A percentile compares a stretch with the other conserved stretches of the same genome.
phyloP scores from a whole-genome alignment of 169 alveolate species.

The Plasmodium ovale region DNA sequence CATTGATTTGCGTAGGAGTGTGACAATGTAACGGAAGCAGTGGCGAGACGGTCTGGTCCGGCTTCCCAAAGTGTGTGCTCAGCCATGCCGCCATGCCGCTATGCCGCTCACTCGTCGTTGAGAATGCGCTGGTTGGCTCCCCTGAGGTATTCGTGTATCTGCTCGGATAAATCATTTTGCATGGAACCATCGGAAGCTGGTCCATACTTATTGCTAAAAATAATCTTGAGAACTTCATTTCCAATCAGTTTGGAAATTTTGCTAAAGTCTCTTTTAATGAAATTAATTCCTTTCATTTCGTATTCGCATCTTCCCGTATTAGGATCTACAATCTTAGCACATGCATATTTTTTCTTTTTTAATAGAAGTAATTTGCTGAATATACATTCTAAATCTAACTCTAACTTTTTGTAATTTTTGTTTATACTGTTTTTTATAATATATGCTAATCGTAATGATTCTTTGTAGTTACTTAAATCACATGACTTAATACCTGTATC shows the following conservation, averaged over 20 bases:
- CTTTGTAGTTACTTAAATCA: conserved; percentile 83
- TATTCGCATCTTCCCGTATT: conserved; percentile 81
- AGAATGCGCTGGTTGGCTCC: conserved; percentile 86
- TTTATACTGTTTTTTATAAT: conserved; percentile 92
- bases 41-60: no score
- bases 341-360: conserved; percentile 99
- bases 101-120: conserved; percentile 80
- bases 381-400: conserved; percentile 98
- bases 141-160: conserved; percentile 90
- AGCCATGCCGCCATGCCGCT: no score
- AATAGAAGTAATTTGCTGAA: conserved; percentile 95
- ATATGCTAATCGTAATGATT: conserved; percentile 92
- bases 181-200: conserved; percentile 19
- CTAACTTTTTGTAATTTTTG: conserved; percentile 94
- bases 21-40: not conserved
- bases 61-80: no score
- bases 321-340: conserved; percentile 91
- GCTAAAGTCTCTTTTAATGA: conserved; percentile 99
- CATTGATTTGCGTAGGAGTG: not conserved
- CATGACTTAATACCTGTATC: conserved; percentile 91
- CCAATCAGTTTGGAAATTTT: conserved; percentile 93
- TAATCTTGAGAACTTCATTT: conserved; percentile 66
- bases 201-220: conserved; percentile 59
- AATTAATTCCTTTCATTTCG: conserved; percentile 98
- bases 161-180: conserved; percentile 85